Conservation (phyloP, 228 moss, liverwort and hornwort genomes). For the Sphagnum magellanicum region DNA sequence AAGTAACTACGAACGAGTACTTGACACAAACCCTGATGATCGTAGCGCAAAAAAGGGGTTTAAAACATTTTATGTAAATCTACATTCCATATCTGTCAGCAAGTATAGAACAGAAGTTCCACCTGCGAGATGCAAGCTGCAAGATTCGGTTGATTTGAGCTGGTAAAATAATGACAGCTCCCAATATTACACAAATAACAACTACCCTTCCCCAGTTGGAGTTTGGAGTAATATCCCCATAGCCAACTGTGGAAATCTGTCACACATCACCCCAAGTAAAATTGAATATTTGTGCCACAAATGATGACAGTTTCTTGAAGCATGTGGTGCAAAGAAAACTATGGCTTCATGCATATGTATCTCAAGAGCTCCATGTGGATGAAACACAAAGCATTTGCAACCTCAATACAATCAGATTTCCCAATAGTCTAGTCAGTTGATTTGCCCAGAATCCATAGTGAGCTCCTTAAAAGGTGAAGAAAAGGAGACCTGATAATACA, state of each 20-base stretch:
- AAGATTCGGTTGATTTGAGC: slow-evolving; percentile 85
- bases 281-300: too few relatives aligned
- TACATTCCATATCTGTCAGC: too few relatives aligned
- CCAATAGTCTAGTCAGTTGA: background rate
- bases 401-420: background rate
- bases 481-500: background rate
- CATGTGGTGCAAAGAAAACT: too few relatives aligned
- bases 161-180: slow-evolving; percentile 75
- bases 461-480: background rate
- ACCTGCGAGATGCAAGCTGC: slow-evolving; percentile 86
- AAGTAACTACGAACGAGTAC: too few relatives aligned
- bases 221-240: slow-evolving; percentile 81
- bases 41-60: too few relatives aligned
- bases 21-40: too few relatives aligned
- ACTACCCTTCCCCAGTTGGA: slow-evolving; percentile 85
- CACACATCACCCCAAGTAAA: background rate
- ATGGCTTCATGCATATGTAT: too few relatives aligned
- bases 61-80: too few relatives aligned
- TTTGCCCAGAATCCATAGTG: background rate
- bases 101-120: background rate
- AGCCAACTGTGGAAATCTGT: slow-evolving; percentile 98
- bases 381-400: background rate
- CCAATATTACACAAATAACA: slow-evolving; percentile 60
- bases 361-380: too few relatives aligned
- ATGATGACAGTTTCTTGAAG: too few relatives aligned